Base-by-base conservation (phyloP, 768 basidiomycete species). In the Dioszegia aurantiaca region DNA sequence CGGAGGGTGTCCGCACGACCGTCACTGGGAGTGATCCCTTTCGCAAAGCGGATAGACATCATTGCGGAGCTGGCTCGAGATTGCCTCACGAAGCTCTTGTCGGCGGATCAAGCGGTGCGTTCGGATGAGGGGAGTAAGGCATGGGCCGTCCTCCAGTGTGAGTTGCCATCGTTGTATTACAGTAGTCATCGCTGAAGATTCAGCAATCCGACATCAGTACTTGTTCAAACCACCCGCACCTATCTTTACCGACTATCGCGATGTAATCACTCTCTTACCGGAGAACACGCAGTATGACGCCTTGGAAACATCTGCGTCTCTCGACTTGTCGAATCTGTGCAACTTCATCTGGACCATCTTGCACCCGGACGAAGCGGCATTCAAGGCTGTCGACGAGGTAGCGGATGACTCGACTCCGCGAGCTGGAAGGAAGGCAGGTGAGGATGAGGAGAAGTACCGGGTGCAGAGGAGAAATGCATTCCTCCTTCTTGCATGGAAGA, bases 261-360 rank as follows among this genome's bases (percentile, higher is more conserved):
- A 64, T 23, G 16, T 33, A 10, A 46, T 68, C n/a, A 40, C 61
- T 3, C 41, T 43, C 1, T 52, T 64, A 31, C 45, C 55, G 3
- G 47, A 55, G 2, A 47, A 61, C 30, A 19, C 53, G 3, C n/a
- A 26, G n/a, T 17, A 63, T n/a, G 40, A 64, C 47, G 44, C 57
- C 21, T 12, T 33, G 5, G 21, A 21, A 3, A 10, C 49, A 3
- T 49, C 57, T 28, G 3, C 17, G 12, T 47, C 63, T 2, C 16
- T 60, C 26, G 46, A 47, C 31, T 33, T 58, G 5, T 65, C 62
- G 14, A 72, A 68, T 36, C 55, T 72, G 5, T 64, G 62, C 23
- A 67, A 62, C 9, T 69, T 72, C 27, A 45, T 67, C 19, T 72
- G 46, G 42, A 56, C 55, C 11, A 59, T 72, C 24, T 37, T 67